Evolutionary conservation across 805 yeast species (phyloP).

Genomic region (Hyphopichia homilentoma): DNA sequence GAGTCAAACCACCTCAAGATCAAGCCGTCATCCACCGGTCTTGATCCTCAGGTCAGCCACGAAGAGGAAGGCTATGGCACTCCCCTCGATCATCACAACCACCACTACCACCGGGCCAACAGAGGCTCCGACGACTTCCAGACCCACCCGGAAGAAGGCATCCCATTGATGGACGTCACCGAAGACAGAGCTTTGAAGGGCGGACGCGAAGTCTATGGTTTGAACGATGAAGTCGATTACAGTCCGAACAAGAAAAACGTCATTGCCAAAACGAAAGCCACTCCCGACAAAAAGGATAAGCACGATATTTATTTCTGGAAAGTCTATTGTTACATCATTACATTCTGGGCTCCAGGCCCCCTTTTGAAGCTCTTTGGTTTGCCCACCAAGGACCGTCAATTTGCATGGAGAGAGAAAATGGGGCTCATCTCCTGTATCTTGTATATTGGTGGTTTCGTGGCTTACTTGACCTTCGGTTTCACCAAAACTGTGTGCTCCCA

Average conservation of each 20-base stretch:
- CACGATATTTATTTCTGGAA: constrained; percentile 61
- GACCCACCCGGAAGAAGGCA: constrained; percentile 30
- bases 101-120: not conserved
- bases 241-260: constrained; percentile 24
- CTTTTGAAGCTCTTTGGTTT: constrained; percentile 70
- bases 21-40: constrained; percentile 69
- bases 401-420: constrained; percentile 97
- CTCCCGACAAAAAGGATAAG: constrained; percentile 9
- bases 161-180: constrained; percentile 40
- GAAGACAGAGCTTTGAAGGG: constrained; percentile 14
- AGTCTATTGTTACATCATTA: constrained; percentile 70
- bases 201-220: constrained; percentile 54
- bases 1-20: constrained; percentile 60
- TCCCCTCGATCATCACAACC: not conserved
- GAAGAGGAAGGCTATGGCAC: constrained; percentile 2
- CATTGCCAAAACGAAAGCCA: constrained; percentile 13
- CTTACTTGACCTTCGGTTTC: constrained; percentile 88
- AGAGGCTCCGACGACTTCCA: not conserved
- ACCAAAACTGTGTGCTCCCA: constrained; percentile 73
- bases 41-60: constrained; percentile 43
- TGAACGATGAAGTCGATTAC: constrained; percentile 53
- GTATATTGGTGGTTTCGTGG: constrained; percentile 71
- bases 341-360: constrained; percentile 91
- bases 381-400: constrained; percentile 74
- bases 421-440: constrained; percentile 76